Evolutionary conservation across 2,329 filamentous ascomycete species (phyloP), one percentile per base, ranked within the genome.

Genomic region (Cadophora malorum): DNA sequence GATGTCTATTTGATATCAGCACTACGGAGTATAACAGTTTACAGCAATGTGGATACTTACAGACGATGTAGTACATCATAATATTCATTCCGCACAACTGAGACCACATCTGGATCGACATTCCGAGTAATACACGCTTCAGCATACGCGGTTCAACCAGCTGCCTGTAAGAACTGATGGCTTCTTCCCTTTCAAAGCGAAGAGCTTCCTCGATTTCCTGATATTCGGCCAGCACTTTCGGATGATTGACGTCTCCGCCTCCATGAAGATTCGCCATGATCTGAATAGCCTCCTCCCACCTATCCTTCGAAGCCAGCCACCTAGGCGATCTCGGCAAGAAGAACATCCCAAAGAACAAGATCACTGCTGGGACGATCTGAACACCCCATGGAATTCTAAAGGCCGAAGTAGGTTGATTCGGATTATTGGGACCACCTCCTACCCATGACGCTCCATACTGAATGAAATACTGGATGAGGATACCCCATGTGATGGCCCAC

Each of bases 1-100:
- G 76, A 92, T 91, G 66, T 92, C n/a, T n/a, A n/a, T n/a, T n/a
- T n/a, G n/a, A n/a, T n/a, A n/a, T n/a, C n/a, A n/a, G n/a, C n/a
- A n/a, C n/a, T n/a, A n/a, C n/a, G n/a, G n/a, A n/a, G n/a, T n/a
- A n/a, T n/a, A n/a, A n/a, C n/a, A n/a, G n/a, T n/a, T n/a, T n/a
- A n/a, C n/a, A n/a, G n/a, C n/a, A n/a, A n/a, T n/a, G n/a, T n/a
- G n/a, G n/a, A n/a, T n/a, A n/a, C 74, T 66, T 68, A 75, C 90
- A 91, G 59, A 83, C 84, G 71, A 91, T 90, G 74, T 91, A 91
- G 79, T 90, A 90, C 87, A 89, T 83, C 90, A 88, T 90, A 31
- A 87, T 88, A 74, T 92, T 92, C 88, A 91, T 91, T 19, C 91
- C 91, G 0, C 89, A 91, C 38, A 93, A 79, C 76, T 93, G 90